phyloP scores from a whole-genome alignment of 805 yeast genomes.

The Groenewaldozyma tartarivorans region DNA sequence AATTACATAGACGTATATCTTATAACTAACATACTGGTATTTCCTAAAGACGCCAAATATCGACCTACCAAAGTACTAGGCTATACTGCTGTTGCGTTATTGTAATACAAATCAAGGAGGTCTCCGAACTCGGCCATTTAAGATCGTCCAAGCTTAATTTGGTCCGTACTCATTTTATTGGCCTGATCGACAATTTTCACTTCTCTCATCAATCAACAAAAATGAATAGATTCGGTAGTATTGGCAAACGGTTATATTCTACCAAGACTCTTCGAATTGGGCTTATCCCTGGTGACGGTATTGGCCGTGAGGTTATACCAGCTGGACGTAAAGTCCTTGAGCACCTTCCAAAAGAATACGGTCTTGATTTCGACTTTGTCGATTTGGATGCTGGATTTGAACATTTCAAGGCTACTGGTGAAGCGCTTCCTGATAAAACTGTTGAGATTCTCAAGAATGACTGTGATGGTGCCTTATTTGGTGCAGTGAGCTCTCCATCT shows the following conservation, averaged over 20 bases:
- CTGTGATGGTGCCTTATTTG: slow-evolving; percentile 96
- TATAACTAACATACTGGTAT: too few species aligned
- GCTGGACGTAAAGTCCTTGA: slow-evolving; percentile 82
- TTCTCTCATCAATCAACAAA: not conserved
- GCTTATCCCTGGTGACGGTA: slow-evolving; percentile 96
- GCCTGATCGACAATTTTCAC: too few species aligned
- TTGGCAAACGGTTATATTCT: slow-evolving; percentile 9
- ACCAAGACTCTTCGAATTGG: slow-evolving; percentile 29
- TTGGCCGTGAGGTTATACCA: slow-evolving; percentile 95
- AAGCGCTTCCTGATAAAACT: slow-evolving; percentile 90
- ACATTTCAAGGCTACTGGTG: slow-evolving; percentile 87
- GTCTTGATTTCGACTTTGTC: slow-evolving; percentile 74
- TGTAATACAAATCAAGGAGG: too few species aligned
- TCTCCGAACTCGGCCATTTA: too few species aligned
- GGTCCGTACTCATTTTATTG: too few species aligned
- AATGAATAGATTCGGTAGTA: not conserved
- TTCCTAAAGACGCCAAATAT: too few species aligned
- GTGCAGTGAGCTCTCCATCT: slow-evolving; percentile 92
- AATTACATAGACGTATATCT: too few species aligned
- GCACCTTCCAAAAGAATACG: slow-evolving; percentile 62
- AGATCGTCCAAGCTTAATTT: too few species aligned
- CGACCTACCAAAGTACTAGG: too few species aligned
- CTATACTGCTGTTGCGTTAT: too few species aligned
- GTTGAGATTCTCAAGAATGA: slow-evolving; percentile 63
- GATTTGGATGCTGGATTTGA: slow-evolving; percentile 92